Percentiles rank a stretch among this genome's conserved stretches.
phyloP scores from a whole-genome alignment of 2,329 filamentous ascomycete species.

The Sporothrix pseudoabietina region DNA sequence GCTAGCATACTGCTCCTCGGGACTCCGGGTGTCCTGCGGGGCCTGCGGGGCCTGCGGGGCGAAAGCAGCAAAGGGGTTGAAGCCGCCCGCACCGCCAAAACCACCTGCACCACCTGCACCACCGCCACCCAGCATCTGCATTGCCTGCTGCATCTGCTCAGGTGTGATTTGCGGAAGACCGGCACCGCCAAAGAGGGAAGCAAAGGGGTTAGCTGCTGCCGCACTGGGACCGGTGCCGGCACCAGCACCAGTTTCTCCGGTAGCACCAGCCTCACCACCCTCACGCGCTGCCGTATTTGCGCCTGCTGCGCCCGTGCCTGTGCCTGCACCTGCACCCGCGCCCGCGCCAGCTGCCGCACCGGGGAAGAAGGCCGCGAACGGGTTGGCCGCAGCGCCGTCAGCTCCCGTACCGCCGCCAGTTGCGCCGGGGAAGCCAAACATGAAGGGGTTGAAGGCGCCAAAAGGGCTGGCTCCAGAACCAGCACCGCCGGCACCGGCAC shows the following conservation, averaged over 20 bases:
- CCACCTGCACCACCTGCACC: constrained; percentile 44
- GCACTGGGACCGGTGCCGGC: constrained; percentile 38
- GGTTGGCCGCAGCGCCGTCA: constrained; percentile 39
- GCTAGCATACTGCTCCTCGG: constrained; percentile 88
- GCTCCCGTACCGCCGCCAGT: constrained; percentile 25
- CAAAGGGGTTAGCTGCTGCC: constrained; percentile 32
- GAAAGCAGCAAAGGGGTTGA: constrained; percentile 20
- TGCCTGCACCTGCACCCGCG: too few relatives aligned
- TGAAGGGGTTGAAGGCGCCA: constrained; percentile 33
- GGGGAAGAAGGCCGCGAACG: constrained; percentile 40
- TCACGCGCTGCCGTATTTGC: background rate
- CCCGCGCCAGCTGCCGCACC: constrained; percentile 4
- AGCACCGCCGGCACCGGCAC: constrained; percentile 6
- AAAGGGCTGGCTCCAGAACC: constrained; percentile 32
- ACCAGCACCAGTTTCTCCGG: constrained; percentile 24
- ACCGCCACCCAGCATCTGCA: constrained; percentile 49
- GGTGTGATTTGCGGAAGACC: constrained; percentile 53
- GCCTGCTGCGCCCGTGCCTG: constrained; percentile 9
- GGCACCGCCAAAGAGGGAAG: constrained; percentile 51
- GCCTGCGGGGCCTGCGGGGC: constrained; percentile 22
- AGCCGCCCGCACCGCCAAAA: constrained; percentile 41
- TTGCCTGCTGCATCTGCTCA: constrained; percentile 58
- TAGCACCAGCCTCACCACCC: constrained; percentile 34
- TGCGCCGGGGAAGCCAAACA: constrained; percentile 23
- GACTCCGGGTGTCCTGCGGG: constrained; percentile 80